Base-by-base conservation (phyloP, 2,329 filamentous ascomycete species). In the Colletotrichum liriopes region DNA sequence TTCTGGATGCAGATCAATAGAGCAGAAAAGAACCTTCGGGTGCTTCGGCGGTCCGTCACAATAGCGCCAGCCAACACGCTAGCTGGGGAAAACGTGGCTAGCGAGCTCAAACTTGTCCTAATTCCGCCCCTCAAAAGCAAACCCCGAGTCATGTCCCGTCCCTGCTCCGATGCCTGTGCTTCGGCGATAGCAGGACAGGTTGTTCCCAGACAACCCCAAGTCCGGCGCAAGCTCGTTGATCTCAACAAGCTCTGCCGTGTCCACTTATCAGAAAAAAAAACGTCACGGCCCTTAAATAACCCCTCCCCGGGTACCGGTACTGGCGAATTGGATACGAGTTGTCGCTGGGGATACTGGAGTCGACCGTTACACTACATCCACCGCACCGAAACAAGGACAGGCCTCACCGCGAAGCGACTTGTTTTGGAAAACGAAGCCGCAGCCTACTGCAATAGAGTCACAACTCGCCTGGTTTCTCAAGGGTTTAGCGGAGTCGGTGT, bases 131-230 rank as follows among this genome's bases (percentile, higher is more conserved):
- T 35, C 51, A 12, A 23, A 20, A 14, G 20, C 5, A 32, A 12
- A 16, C 11, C 43, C 51, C 66, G 69, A 72, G 52, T 69, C 65
- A 69, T 64, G 52, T 51, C 65, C 60, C 9, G 45, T 51, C 49
- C 51, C 43, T 62, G 51, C 29, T 43, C 5, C 6, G n/a, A 9
- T 39, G 26, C 18, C 45, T 45, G 54, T 37, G 61, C 54, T 60
- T 69, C 65, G 65, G 65, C 59, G 54, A 56, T 70, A 65, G 35
- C 59, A 60, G 39, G n/a, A 39, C 29, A 64, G 66, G 29, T 37
- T 26, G 16, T 63, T 52, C 65, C 52, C 52, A 43, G 58, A 35
- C 29, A 18, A 52, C 3, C 26, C 51, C 41, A 64, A 64, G 18
- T 11, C 45, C 52, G 39, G 43, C n/a, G 18, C 52, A n/a, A 29